phyloP scores from a whole-genome alignment of 345 rosid genomes.

The Citrus unshiu region DNA sequence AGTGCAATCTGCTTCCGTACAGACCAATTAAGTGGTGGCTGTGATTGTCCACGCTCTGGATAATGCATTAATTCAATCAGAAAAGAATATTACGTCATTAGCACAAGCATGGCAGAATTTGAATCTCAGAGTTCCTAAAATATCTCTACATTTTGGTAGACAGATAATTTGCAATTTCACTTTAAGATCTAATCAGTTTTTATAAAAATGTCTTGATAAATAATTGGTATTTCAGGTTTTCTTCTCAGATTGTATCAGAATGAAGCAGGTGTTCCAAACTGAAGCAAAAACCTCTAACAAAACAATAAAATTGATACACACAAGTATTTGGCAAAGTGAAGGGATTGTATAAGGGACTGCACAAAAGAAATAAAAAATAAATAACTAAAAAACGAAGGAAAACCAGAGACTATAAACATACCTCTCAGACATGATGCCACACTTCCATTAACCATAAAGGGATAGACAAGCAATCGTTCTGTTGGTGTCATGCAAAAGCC shows the following conservation, averaged over 20 bases:
- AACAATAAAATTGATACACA: neutral
- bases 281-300: neutral
- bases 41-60: conserved; percentile 54
- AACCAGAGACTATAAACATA: conserved; percentile 19
- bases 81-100: neutral
- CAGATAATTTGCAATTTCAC: neutral
- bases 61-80: conserved; percentile 8
- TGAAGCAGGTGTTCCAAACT: neutral
- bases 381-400: neutral
- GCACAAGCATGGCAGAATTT: neutral
- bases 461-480: conserved; percentile 87
- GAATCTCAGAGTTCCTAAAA: neutral
- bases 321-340: neutral
- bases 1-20: conserved; percentile 67
- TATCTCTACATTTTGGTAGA: neutral
- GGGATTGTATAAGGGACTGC: neutral
- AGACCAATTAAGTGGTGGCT: conserved; percentile 64
- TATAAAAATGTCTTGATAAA: neutral
- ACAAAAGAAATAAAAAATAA: neutral
- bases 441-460: conserved; percentile 89
- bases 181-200: neutral
- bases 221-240: neutral
- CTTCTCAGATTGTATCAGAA: neutral
- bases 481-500: conserved; percentile 98
- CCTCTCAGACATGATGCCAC: conserved; percentile 96